Evolutionary conservation across 2,329 filamentous ascomycete genomes (phyloP).

Genomic region (Dothistroma septosporum): DNA sequence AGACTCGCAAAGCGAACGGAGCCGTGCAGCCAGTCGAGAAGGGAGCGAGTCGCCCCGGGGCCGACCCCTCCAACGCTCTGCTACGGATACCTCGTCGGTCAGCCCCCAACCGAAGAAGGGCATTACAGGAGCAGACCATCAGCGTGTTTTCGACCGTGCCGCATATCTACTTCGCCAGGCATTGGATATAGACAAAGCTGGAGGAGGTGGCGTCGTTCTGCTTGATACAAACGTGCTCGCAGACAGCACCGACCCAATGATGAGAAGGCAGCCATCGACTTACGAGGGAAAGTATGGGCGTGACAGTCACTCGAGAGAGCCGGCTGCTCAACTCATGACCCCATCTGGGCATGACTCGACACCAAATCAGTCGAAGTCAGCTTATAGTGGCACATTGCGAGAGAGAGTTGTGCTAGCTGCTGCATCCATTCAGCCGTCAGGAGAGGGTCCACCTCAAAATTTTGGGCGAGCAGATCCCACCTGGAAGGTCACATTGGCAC

Average conservation of each 20-base stretch:
- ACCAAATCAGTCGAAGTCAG: neutral
- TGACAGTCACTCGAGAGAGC: neutral
- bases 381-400: slow-evolving; percentile 15
- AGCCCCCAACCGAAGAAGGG: slow-evolving; percentile 12
- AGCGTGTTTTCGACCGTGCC: slow-evolving; percentile 44
- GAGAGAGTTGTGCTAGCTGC: slow-evolving; percentile 21
- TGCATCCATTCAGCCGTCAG: slow-evolving; percentile 16
- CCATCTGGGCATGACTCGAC: neutral
- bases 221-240: slow-evolving; percentile 31
- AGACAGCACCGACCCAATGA: slow-evolving; percentile 12
- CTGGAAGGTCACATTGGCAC: slow-evolving; percentile 17
- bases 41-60: neutral
- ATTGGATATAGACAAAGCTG: slow-evolving; percentile 37
- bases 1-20: neutral
- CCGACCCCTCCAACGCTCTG: neutral
- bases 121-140: slow-evolving; percentile 30
- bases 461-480: slow-evolving; percentile 22
- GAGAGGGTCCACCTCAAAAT: slow-evolving; percentile 10
- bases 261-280: slow-evolving; percentile 6
- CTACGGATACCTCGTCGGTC: neutral
- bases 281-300: neutral
- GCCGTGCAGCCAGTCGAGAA: neutral
- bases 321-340: neutral
- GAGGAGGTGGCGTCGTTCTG: slow-evolving; percentile 40
- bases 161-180: slow-evolving; percentile 47